phyloP scores from a whole-genome alignment of 1,139 yeast genomes.

The Tardiomyces depauwii region DNA sequence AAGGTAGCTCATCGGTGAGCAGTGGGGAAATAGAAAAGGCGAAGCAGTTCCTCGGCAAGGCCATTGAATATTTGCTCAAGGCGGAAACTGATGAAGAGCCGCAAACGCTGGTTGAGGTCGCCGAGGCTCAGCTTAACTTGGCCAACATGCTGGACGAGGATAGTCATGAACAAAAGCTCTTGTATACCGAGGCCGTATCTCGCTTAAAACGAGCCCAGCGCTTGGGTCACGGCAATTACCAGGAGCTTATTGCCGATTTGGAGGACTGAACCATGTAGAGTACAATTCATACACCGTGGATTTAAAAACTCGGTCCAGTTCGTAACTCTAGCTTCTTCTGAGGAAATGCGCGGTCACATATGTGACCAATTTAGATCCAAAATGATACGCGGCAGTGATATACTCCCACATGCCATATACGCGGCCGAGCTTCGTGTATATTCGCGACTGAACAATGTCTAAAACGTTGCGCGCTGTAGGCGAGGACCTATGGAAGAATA shows the following conservation, averaged over 20 bases:
- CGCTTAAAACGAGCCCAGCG: conserved; percentile 24
- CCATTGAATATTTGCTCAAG: conserved; percentile 43
- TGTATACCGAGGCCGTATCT: conserved; percentile 51
- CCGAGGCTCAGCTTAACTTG: conserved; percentile 72
- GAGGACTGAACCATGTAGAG: conserved; percentile 7
- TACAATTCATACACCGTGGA: not conserved
- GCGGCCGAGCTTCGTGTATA: too few species aligned
- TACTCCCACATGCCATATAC: too few species aligned
- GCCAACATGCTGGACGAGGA: conserved; percentile 65
- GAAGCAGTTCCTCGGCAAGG: conserved; percentile 38
- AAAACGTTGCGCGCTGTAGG: conserved; percentile 32
- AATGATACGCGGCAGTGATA: too few species aligned
- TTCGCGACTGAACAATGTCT: not conserved
- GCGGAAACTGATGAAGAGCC: conserved; percentile 69
- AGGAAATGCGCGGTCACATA: too few species aligned
- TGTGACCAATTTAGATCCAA: too few species aligned
- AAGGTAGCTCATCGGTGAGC: conserved; percentile 18
- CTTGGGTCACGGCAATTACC: conserved; percentile 25
- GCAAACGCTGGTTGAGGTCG: conserved; percentile 65
- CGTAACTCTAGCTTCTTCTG: too few species aligned
- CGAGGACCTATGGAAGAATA: conserved; percentile 89
- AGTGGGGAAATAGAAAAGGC: conserved; percentile 41
- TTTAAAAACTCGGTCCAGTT: too few species aligned
- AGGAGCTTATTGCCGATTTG: conserved; percentile 22
- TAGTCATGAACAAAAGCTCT: conserved; percentile 49